A percentile compares a stretch with the other conserved stretches of the same genome.
Evolutionary conservation across 768 basidiomycete species (phyloP).

Genomic region (Leucosporidium creatinivorum): DNA sequence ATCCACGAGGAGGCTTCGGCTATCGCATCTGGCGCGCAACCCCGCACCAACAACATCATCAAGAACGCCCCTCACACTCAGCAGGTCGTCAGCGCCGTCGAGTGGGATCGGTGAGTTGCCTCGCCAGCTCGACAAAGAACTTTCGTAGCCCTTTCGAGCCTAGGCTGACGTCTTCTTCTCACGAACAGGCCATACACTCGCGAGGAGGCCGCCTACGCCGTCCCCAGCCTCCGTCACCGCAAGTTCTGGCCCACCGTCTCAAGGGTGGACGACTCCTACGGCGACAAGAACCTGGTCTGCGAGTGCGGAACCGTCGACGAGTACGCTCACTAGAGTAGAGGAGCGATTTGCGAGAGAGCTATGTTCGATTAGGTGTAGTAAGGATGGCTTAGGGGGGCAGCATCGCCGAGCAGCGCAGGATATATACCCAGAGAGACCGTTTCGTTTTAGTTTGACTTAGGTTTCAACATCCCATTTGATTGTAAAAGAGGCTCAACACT

Average conservation of each 20-base stretch:
- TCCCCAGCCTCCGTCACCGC: slow-evolving; percentile 69
- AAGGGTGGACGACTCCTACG: slow-evolving; percentile 88
- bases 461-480: too few species aligned
- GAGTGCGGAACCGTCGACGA: slow-evolving; percentile 43
- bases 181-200: slow-evolving; percentile 71
- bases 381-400: too few species aligned
- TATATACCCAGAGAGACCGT: too few species aligned
- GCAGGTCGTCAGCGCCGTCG: slow-evolving; percentile 61
- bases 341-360: too few species aligned
- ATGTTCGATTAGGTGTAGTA: too few species aligned
- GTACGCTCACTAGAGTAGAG: slow-evolving; percentile 11
- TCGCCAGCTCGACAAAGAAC: neutral
- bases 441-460: too few species aligned
- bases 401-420: too few species aligned
- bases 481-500: too few species aligned
- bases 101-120: slow-evolving; percentile 71
- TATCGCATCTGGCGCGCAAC: slow-evolving; percentile 75
- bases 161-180: neutral
- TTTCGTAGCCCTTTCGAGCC: slow-evolving; percentile 14
- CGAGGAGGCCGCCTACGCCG: slow-evolving; percentile 80
- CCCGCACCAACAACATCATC: slow-evolving; percentile 81
- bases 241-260: slow-evolving; percentile 97
- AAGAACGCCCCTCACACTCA: slow-evolving; percentile 92
- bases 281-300: slow-evolving; percentile 66
- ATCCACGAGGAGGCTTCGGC: slow-evolving; percentile 89